Evolutionary conservation across 208 protist genomes (phyloP).

Genomic region (Leishmania tropica): DNA sequence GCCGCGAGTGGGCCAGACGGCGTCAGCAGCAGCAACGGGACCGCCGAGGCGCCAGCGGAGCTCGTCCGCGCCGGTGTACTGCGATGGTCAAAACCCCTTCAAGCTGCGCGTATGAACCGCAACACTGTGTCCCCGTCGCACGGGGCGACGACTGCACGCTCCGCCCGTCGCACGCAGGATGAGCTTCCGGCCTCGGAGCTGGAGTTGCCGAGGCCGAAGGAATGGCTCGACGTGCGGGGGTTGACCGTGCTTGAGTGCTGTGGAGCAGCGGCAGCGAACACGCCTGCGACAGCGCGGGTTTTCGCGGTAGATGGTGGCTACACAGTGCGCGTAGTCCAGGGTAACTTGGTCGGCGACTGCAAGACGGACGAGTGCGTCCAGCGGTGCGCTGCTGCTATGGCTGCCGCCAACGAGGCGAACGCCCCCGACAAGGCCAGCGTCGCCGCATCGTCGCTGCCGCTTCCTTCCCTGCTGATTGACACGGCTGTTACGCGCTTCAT

Average conservation of each 20-base stretch:
- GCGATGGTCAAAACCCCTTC: constrained; percentile 5
- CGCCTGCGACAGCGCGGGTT: constrained; percentile 5
- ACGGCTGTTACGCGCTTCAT: constrained; percentile 24
- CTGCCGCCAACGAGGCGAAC: neutral
- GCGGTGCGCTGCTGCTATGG: constrained; percentile 7
- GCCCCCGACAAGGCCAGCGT: neutral
- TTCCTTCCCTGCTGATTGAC: constrained; percentile 37
- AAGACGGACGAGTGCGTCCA: constrained; percentile 45
- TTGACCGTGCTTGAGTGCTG: too few species aligned
- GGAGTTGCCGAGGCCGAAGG: too few species aligned
- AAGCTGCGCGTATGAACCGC: too few species aligned
- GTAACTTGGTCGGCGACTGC: constrained; percentile 34
- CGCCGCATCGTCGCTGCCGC: neutral
- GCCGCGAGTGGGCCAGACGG: neutral
- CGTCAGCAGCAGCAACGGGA: neutral
- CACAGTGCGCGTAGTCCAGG: constrained; percentile 29
- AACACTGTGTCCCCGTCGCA: too few species aligned
- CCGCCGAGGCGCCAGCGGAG: neutral
- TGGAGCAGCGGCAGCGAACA: too few species aligned
- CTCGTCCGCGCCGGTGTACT: neutral
- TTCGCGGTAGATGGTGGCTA: constrained; percentile 28
- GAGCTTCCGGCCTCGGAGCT: too few species aligned
- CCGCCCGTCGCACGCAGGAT: too few species aligned
- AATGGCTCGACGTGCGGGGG: too few species aligned
- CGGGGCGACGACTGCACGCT: too few species aligned